A percentile compares a stretch with the other conserved stretches of the same genome.
Conservation (phyloP, 129 eudicot species). For the Ambrosia trifida region DNA sequence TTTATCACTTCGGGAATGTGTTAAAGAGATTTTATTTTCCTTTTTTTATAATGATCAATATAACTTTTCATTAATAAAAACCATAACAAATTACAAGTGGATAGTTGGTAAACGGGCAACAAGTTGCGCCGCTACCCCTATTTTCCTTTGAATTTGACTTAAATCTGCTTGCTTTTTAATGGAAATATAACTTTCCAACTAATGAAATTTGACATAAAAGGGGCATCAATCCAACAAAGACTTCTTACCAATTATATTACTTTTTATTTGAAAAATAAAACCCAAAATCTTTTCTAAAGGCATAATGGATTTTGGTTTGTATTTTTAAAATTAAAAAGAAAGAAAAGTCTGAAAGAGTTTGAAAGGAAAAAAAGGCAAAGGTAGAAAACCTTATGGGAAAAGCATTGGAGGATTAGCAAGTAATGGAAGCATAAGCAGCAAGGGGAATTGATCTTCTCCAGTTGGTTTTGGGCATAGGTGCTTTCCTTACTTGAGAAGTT, state of each 20-base stretch:
- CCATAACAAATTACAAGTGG: too few species aligned
- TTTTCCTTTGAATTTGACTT: too few species aligned
- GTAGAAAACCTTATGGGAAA: slow-evolving; percentile 19
- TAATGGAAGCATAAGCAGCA: slow-evolving; percentile 34
- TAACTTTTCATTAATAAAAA: too few species aligned
- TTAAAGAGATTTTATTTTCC: slow-evolving; percentile 6
- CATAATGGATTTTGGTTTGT: slow-evolving; percentile 25
- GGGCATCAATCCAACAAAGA: slow-evolving; percentile 42
- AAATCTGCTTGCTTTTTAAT: slow-evolving; percentile 16
- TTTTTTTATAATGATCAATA: too few species aligned
- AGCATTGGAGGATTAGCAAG: slow-evolving; percentile 30
- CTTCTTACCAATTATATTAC: slow-evolving; percentile 33
- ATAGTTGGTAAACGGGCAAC: too few species aligned
- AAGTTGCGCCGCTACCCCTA: too few species aligned
- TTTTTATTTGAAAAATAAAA: slow-evolving; percentile 19
- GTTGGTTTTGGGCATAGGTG: slow-evolving; percentile 42
- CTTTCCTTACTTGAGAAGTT: slow-evolving; percentile 70
- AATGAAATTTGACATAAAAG: slow-evolving; percentile 51
- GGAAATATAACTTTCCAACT: slow-evolving; percentile 15
- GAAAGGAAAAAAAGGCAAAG: slow-evolving; percentile 10
- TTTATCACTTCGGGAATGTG: slow-evolving; percentile 5
- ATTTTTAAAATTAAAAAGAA: slow-evolving; percentile 3
- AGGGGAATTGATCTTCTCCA: slow-evolving; percentile 35
- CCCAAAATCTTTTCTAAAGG: slow-evolving; percentile 31
- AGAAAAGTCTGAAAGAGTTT: slow-evolving; percentile 29